These are phyloP conservation scores for Termitomyces sp. DNA, from an alignment of 768 basidiomycete genomes.

Conservation along the genomic window DNA sequence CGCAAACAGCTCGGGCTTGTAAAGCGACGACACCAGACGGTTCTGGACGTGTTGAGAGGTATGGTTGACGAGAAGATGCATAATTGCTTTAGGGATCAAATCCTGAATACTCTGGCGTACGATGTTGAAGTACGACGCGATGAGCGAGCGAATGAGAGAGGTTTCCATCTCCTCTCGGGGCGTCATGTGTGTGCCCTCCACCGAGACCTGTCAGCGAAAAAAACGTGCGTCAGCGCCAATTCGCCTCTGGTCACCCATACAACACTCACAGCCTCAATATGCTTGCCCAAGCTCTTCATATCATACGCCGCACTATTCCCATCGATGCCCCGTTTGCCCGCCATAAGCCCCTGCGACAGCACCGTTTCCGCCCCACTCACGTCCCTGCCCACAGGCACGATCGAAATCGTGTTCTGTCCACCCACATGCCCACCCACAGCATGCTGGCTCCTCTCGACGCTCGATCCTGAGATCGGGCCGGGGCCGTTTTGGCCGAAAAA, in stretches of 20 bases:
- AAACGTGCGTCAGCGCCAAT: constrained; percentile 3
- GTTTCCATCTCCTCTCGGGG: constrained; percentile 96
- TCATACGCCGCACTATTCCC: constrained; percentile 85
- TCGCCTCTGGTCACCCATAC: not conserved
- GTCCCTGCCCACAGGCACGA: constrained; percentile 58
- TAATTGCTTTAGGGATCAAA: constrained; percentile 94
- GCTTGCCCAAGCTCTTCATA: constrained; percentile 97
- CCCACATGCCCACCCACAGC: constrained; percentile 10
- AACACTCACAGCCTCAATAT: constrained; percentile 88
- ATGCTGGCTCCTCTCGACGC: constrained; percentile 31
- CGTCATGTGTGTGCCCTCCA: constrained; percentile 60
- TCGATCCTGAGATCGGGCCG: constrained; percentile 60
- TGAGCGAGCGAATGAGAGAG: constrained; percentile 87
- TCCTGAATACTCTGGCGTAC: constrained; percentile 97
- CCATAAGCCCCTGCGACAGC: constrained; percentile 57
- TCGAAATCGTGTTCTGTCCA: constrained; percentile 22
- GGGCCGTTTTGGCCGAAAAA: constrained; percentile 93
- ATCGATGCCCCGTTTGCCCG: constrained; percentile 61
- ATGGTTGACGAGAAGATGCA: constrained; percentile 96
- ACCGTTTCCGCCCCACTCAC: constrained; percentile 47
- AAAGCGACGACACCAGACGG: constrained; percentile 87
- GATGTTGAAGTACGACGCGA: constrained; percentile 93
- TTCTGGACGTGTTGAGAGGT: constrained; percentile 98
- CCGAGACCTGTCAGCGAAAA: constrained; percentile 23
- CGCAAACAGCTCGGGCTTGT: constrained; percentile 90